phyloP scores from a whole-genome alignment of 2,329 filamentous ascomycete genomes.

The Monosporascus sp. region DNA sequence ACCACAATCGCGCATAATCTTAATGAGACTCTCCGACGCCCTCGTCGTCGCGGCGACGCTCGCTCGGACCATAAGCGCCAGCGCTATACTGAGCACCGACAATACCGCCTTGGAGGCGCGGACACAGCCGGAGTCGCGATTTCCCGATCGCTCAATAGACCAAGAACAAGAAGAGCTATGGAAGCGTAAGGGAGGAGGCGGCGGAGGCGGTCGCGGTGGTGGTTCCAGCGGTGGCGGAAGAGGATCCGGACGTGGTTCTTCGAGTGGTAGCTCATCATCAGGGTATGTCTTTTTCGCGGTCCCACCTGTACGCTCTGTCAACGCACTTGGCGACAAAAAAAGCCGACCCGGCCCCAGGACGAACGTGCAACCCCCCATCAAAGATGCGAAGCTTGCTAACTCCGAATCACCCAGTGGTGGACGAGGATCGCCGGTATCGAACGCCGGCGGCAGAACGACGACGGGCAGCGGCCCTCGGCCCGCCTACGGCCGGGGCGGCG shows the following conservation, averaged over 20 bases:
- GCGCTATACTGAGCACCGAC: constrained; percentile 12
- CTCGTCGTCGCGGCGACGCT: constrained; percentile 18
- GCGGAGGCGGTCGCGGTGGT: constrained; percentile 30
- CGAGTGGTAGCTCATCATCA: constrained; percentile 18
- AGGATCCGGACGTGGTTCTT: constrained; percentile 14
- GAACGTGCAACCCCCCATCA: too few species aligned
- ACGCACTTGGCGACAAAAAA: too few species aligned
- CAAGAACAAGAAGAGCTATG: constrained; percentile 40
- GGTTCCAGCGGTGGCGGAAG: constrained; percentile 14
- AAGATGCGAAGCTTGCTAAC: background rate
- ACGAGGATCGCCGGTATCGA: constrained; percentile 29
- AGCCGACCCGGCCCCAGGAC: too few species aligned
- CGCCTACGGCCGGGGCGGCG: constrained; percentile 53
- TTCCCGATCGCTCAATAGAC: constrained; percentile 4
- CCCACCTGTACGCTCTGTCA: too few species aligned
- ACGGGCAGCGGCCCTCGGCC: constrained; percentile 55
- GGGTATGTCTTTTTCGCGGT: background rate
- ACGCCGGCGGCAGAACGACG: constrained; percentile 47
- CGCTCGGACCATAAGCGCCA: constrained; percentile 14
- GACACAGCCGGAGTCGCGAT: constrained; percentile 9
- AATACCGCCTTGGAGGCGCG: constrained; percentile 13
- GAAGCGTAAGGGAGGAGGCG: constrained; percentile 51
- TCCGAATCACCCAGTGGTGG: constrained; percentile 11
- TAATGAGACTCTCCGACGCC: constrained; percentile 22
- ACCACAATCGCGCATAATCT: constrained; percentile 1